Percentiles rank a stretch among this genome's conserved stretches.
Conservation (phyloP, 2,329 filamentous ascomycete species). For the Ilyonectria robusta region DNA sequence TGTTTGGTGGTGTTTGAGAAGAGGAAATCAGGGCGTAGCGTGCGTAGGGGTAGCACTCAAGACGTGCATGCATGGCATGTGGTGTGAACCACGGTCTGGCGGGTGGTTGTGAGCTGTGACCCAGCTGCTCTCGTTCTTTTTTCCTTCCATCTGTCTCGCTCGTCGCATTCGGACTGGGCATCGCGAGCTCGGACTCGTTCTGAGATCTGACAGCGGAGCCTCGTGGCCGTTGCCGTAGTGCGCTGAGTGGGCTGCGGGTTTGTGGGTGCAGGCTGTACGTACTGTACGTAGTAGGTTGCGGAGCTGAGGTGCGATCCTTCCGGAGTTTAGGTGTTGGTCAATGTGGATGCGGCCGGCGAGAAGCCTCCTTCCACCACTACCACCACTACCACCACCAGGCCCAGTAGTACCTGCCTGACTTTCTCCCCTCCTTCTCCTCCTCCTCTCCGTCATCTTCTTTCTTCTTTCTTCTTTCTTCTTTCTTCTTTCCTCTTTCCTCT, state of each 20-base stretch:
- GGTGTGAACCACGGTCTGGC: no score
- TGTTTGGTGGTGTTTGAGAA: neutral
- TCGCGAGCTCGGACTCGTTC: neutral
- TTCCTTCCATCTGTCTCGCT: neutral
- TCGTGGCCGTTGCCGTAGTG: neutral
- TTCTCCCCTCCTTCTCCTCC: neutral
- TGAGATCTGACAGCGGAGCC: slow-evolving; percentile 2
- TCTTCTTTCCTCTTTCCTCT: slow-evolving; percentile 3
- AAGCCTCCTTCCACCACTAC: neutral
- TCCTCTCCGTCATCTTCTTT: slow-evolving; percentile 14
- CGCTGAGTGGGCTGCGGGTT: neutral
- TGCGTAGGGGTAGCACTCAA: no score
- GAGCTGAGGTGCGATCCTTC: slow-evolving; percentile 2
- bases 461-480: slow-evolving; percentile 7
- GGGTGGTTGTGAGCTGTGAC: no score
- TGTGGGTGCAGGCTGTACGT: neutral
- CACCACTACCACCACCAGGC: neutral
- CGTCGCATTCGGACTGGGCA: neutral
- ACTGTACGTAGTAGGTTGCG: neutral
- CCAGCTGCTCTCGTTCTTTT: neutral
- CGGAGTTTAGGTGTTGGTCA: neutral
- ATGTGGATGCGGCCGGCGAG: neutral
- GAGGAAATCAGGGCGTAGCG: no score
- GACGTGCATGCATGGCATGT: no score
- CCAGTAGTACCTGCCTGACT: neutral